A percentile compares a stretch with the other conserved stretches of the same genome.
Conservation (phyloP, 2,329 filamentous ascomycete genomes). For the Penicillium sp. region DNA sequence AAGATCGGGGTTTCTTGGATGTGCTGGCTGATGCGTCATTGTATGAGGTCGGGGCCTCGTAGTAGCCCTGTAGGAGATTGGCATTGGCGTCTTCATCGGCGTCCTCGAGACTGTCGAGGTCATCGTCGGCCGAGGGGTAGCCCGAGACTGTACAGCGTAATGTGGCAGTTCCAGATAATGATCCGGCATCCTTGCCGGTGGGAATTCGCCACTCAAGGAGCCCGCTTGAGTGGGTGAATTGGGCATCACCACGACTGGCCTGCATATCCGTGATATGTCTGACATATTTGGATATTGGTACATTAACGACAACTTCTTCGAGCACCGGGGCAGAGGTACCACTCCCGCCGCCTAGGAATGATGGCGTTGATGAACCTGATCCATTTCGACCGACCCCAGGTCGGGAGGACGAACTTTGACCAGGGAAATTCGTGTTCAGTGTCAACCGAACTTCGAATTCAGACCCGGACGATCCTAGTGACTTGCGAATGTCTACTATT, state of each 20-base stretch:
- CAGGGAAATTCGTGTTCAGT: conserved; percentile 66
- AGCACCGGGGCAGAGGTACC: conserved; percentile 63
- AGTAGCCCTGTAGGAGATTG: conserved; percentile 49
- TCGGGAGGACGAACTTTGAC: conserved; percentile 43
- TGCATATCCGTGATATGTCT: conserved; percentile 82
- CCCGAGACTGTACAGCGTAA: conserved; percentile 81
- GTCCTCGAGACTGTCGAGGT: conserved; percentile 43
- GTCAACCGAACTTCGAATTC: conserved; percentile 88
- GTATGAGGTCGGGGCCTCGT: conserved; percentile 44
- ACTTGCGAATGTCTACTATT: conserved; percentile 76
- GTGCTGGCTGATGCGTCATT: conserved; percentile 24
- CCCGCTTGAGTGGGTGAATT: conserved; percentile 72
- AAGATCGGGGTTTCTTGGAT: conserved; percentile 27
- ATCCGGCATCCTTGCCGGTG: conserved; percentile 68
- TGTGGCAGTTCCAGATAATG: conserved; percentile 67
- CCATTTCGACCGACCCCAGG: conserved; percentile 42
- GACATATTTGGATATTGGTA: conserved; percentile 77
- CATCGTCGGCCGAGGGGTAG: conserved; percentile 50
- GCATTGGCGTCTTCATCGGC: conserved; percentile 33
- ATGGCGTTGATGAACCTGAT: conserved; percentile 51
- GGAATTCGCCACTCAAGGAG: conserved; percentile 81
- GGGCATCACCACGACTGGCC: conserved; percentile 78
- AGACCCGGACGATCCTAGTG: conserved; percentile 70
- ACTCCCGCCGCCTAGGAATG: conserved; percentile 55
- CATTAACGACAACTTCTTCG: conserved; percentile 74